These are phyloP conservation scores for Sophora flavescens DNA, from an alignment of 306 rosid species.

Conservation along the genomic window DNA sequence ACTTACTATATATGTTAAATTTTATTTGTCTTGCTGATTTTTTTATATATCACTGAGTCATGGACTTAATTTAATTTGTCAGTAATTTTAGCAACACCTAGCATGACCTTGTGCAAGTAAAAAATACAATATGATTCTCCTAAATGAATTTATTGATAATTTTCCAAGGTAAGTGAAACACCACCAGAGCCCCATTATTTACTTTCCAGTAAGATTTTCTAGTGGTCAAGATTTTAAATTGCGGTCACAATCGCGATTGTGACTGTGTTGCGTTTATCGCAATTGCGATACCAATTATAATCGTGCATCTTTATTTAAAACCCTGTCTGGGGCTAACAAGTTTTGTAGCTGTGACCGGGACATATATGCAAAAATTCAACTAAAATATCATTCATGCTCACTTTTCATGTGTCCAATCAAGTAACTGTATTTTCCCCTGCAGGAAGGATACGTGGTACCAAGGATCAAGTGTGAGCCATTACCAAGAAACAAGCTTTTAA, in stretches of 20 bases:
- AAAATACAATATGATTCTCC: slow-evolving; percentile 3
- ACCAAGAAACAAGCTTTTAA: slow-evolving; percentile 79
- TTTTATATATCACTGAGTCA: not conserved
- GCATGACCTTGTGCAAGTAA: not conserved
- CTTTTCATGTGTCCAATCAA: not conserved
- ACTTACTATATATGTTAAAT: not conserved
- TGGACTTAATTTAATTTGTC: not conserved
- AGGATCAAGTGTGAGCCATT: slow-evolving; percentile 65
- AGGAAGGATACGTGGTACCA: slow-evolving; percentile 89
- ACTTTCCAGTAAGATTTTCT: not conserved
- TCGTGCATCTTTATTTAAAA: too few species aligned
- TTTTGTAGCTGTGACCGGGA: not conserved
- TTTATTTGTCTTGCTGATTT: slow-evolving; percentile 7
- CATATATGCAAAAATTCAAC: not conserved
- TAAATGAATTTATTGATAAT: not conserved
- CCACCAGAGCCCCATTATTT: not conserved
- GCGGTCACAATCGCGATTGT: too few species aligned
- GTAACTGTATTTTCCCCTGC: slow-evolving; percentile 27
- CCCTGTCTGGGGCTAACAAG: not conserved
- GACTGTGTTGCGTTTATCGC: too few species aligned
- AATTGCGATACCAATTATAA: too few species aligned
- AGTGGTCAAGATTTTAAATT: not conserved
- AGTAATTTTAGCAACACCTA: not conserved
- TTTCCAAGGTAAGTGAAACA: not conserved
- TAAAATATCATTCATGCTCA: not conserved